Conservation (phyloP, 1,284 basidiomycete species). For the Testicularia cyperi region DNA sequence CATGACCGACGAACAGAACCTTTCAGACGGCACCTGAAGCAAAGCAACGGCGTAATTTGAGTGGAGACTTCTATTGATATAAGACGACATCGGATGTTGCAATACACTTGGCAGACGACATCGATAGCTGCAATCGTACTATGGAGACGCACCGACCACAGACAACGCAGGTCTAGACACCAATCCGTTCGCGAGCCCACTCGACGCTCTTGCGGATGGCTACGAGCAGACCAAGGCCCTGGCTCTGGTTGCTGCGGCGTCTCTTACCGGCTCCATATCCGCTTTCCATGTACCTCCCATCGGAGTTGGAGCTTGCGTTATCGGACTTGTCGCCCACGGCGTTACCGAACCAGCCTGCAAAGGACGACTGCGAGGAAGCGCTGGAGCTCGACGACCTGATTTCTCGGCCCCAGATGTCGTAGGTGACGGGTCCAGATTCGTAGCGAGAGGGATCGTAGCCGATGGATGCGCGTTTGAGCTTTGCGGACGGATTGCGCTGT, state of each 20-base stretch:
- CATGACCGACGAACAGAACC: too few relatives aligned
- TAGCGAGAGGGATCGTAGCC: too few relatives aligned
- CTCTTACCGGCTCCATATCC: neutral
- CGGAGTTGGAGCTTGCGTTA: neutral
- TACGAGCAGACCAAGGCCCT: slow-evolving; percentile 7
- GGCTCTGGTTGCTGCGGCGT: neutral
- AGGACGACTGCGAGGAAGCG: neutral
- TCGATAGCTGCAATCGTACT: too few relatives aligned
- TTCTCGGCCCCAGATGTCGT: slow-evolving; percentile 31
- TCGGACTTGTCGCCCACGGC: neutral
- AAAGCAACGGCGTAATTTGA: too few relatives aligned
- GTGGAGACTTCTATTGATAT: too few relatives aligned
- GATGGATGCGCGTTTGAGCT: too few relatives aligned
- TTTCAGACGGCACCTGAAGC: too few relatives aligned
- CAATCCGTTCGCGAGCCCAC: slow-evolving; percentile 23
- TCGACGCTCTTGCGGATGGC: slow-evolving; percentile 27
- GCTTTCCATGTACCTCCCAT: too few relatives aligned
- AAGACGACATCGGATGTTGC: too few relatives aligned
- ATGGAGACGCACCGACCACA: neutral
- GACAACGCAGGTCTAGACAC: slow-evolving; percentile 1
- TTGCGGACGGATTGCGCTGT: neutral
- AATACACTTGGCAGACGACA: too few relatives aligned
- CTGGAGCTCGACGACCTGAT: neutral
- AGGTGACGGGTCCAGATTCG: slow-evolving; percentile 5
- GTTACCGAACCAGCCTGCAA: slow-evolving; percentile 17